These are phyloP conservation scores for Corylus avellana DNA, from an alignment of 306 rosid genomes.

Conservation along the genomic window DNA sequence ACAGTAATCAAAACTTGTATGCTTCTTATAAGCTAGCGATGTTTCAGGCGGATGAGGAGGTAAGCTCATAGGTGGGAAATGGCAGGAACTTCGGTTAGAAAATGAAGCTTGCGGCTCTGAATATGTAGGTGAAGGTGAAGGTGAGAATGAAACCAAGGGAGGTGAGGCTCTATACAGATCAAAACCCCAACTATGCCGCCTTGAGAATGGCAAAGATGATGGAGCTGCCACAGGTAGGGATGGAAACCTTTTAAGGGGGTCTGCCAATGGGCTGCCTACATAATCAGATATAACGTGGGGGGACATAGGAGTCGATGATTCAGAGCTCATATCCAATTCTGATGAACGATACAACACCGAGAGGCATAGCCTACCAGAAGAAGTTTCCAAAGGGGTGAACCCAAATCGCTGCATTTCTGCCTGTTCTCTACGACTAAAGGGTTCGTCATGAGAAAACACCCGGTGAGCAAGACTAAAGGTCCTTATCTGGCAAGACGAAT, in stretches of 20 bases:
- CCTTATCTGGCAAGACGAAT: conserved; percentile 57
- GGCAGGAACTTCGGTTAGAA: conserved; percentile 45
- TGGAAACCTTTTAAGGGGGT: conserved; percentile 62
- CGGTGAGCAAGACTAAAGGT: conserved; percentile 66
- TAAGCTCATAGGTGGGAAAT: conserved; percentile 55
- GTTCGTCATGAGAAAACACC: conserved; percentile 67
- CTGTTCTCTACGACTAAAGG: conserved; percentile 65
- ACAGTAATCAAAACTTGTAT: conserved; percentile 54
- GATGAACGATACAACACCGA: conserved; percentile 61
- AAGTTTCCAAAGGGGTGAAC: conserved; percentile 82
- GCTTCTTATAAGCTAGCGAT: conserved; percentile 47
- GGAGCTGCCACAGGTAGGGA: conserved; percentile 55
- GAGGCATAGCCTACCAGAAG: conserved; percentile 76
- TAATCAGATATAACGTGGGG: conserved; percentile 79
- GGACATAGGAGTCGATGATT: conserved; percentile 64
- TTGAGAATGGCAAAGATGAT: conserved; percentile 49
- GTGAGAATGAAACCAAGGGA: conserved; percentile 44
- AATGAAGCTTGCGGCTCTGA: conserved; percentile 55
- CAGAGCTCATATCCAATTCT: conserved; percentile 51
- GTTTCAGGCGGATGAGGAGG: conserved; percentile 73
- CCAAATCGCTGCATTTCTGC: conserved; percentile 69
- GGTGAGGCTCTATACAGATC: conserved; percentile 61
- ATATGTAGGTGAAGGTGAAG: conserved; percentile 63
- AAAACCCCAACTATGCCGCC: conserved; percentile 71
- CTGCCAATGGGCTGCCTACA: conserved; percentile 82